Conservation (phyloP, 345 rosid species). For the Hibiscus mutabilis region DNA sequence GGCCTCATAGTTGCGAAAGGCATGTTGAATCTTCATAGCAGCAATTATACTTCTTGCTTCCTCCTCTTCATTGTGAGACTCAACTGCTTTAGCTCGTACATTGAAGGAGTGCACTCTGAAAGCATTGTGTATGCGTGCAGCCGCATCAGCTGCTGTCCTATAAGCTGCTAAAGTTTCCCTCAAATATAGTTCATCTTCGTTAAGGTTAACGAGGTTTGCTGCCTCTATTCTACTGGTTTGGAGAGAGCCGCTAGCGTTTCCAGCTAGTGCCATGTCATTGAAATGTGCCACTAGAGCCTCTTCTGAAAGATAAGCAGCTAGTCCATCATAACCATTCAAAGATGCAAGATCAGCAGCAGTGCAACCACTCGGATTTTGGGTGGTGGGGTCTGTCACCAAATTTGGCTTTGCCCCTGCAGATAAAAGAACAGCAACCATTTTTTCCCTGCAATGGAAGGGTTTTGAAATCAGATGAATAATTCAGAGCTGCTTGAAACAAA, state of each 20-base stretch:
- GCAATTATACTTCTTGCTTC: conserved; percentile 75
- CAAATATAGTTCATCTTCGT: conserved; percentile 56
- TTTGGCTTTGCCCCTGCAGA: conserved; percentile 86
- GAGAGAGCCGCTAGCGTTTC: conserved; percentile 66
- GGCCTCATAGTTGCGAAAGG: conserved; percentile 64
- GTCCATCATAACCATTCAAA: conserved; percentile 63
- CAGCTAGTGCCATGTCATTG: conserved; percentile 77
- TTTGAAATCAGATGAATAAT: conserved; percentile 7
- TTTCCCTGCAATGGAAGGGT: conserved; percentile 53
- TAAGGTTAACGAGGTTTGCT: conserved; percentile 28
- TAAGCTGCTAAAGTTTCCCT: conserved; percentile 81
- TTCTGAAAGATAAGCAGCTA: conserved; percentile 88
- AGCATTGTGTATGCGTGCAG: conserved; percentile 81
- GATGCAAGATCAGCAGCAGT: conserved; percentile 84
- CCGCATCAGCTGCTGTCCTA: conserved; percentile 85
- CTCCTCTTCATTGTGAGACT: conserved; percentile 42
- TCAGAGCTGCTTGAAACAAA: not conserved
- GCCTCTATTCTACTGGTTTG: conserved; percentile 35
- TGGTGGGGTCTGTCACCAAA: conserved; percentile 77
- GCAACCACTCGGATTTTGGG: conserved; percentile 65
- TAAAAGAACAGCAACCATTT: conserved; percentile 86
- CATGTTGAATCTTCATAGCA: conserved; percentile 92
- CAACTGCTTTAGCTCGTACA: conserved; percentile 39
- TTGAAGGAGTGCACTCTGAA: conserved; percentile 74
- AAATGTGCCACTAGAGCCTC: conserved; percentile 74